These are phyloP conservation scores for Penicillium malachiteum DNA, from an alignment of 495 filamentous ascomycete species.

Conservation along the genomic window DNA sequence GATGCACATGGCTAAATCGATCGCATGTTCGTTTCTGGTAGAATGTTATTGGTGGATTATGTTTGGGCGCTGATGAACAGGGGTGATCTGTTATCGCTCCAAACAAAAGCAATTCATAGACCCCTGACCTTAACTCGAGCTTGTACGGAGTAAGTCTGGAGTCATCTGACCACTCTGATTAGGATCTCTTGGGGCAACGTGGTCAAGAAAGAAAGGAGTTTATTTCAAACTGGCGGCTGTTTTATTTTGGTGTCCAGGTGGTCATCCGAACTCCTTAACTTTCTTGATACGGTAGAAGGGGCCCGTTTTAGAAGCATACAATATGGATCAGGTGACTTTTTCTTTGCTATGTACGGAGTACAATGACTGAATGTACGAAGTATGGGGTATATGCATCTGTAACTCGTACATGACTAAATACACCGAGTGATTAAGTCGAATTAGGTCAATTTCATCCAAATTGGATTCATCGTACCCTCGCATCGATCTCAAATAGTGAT, in stretches of 20 bases:
- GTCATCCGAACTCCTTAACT: too few species aligned
- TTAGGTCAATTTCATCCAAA: too few species aligned
- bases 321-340: neutral
- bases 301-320: neutral
- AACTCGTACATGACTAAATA: too few species aligned
- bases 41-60: conserved; percentile 3
- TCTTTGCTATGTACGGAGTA: neutral
- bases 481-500: neutral
- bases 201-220: too few species aligned
- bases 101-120: too few species aligned
- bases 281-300: neutral
- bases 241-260: neutral
- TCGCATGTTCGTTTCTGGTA: neutral
- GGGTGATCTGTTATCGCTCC: neutral
- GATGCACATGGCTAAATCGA: conserved; percentile 12
- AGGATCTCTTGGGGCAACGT: too few species aligned
- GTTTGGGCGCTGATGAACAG: neutral
- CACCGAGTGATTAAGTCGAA: neutral
- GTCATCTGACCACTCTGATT: neutral
- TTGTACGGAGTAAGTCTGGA: neutral
- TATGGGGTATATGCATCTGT: neutral
- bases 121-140: neutral
- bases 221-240: neutral
- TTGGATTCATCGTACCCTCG: neutral
- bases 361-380: neutral